These are phyloP conservation scores for Globisporangium echinulatum DNA, from an alignment of 352 stramenopile genomes.

Conservation along the genomic window DNA sequence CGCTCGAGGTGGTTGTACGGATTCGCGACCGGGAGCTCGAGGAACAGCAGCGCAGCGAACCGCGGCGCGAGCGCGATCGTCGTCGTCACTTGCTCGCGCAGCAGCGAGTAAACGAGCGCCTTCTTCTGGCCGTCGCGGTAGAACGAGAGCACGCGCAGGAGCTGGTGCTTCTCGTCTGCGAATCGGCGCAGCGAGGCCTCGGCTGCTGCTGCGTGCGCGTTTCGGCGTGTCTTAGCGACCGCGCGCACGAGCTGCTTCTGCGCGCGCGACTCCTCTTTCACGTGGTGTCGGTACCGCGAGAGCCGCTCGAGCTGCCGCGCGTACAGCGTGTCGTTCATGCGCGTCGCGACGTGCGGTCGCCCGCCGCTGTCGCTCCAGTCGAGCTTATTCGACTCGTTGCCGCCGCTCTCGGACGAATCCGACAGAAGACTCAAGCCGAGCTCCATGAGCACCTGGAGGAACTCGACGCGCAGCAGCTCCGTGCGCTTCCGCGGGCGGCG, in stretches of 20 bases:
- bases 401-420: slow-evolving; percentile 24
- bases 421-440: slow-evolving; percentile 83
- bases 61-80: slow-evolving; percentile 73
- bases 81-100: slow-evolving; percentile 87
- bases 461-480: slow-evolving; percentile 80
- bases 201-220: slow-evolving; percentile 11
- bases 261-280: slow-evolving; percentile 33
- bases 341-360: slow-evolving; percentile 10
- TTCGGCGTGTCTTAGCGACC: slow-evolving; percentile 22
- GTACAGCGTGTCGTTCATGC: slow-evolving; percentile 75
- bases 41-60: slow-evolving; percentile 80
- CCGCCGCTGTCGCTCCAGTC: background rate
- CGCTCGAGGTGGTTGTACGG: slow-evolving; percentile 89
- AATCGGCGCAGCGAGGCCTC: slow-evolving; percentile 40
- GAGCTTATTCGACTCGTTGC: slow-evolving; percentile 6
- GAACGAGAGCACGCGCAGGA: slow-evolving; percentile 85
- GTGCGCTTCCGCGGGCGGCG: slow-evolving; percentile 12
- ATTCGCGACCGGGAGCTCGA: slow-evolving; percentile 87
- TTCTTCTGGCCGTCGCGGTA: slow-evolving; percentile 94
- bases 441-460: slow-evolving; percentile 92
- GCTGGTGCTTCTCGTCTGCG: slow-evolving; percentile 71
- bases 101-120: slow-evolving; percentile 85
- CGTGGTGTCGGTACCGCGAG: slow-evolving; percentile 57
- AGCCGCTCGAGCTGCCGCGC: slow-evolving; percentile 74
- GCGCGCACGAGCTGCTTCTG: slow-evolving; percentile 59